Conservation (phyloP, 2,329 filamentous ascomycete genomes). For the Fusarium azukiicola region DNA sequence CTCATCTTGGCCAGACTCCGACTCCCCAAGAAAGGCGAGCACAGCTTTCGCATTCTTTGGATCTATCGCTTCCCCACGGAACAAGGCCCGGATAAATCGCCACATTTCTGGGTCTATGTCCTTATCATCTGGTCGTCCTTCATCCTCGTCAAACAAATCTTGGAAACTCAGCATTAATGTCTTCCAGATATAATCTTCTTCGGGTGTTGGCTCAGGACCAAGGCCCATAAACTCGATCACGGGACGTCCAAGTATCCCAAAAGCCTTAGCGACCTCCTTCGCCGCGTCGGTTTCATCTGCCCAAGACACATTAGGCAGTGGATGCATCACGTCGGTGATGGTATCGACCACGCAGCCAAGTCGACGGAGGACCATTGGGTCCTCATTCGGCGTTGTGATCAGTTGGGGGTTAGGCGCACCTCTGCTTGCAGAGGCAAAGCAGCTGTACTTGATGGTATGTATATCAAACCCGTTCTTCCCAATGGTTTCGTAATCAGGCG, state of each 20-base stretch:
- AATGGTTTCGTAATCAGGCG: slow-evolving; percentile 11
- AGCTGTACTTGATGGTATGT: neutral
- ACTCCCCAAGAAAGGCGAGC: neutral
- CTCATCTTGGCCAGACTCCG: neutral
- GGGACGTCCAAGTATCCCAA: neutral
- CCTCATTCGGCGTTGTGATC: neutral
- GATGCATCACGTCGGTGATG: neutral
- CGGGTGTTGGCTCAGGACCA: neutral
- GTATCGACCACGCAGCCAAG: slow-evolving; percentile 21
- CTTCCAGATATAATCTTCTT: slow-evolving; percentile 12
- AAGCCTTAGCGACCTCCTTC: neutral
- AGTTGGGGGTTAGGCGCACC: neutral
- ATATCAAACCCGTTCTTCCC: neutral
- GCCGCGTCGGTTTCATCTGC: neutral
- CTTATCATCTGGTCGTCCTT: neutral
- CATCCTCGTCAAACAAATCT: neutral
- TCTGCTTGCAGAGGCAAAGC: neutral
- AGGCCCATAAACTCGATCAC: slow-evolving; percentile 8
- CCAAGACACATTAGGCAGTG: neutral
- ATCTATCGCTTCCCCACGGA: slow-evolving; percentile 1
- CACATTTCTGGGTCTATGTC: neutral
- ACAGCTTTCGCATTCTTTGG: neutral
- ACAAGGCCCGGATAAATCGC: slow-evolving; percentile 1
- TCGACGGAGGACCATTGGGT: slow-evolving; percentile 12
- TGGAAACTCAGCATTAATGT: slow-evolving; percentile 12